A percentile compares a stretch with the other conserved stretches of the same genome.
phyloP scores from a whole-genome alignment of 1,139 yeast species.

The Nadsonia commutata region DNA sequence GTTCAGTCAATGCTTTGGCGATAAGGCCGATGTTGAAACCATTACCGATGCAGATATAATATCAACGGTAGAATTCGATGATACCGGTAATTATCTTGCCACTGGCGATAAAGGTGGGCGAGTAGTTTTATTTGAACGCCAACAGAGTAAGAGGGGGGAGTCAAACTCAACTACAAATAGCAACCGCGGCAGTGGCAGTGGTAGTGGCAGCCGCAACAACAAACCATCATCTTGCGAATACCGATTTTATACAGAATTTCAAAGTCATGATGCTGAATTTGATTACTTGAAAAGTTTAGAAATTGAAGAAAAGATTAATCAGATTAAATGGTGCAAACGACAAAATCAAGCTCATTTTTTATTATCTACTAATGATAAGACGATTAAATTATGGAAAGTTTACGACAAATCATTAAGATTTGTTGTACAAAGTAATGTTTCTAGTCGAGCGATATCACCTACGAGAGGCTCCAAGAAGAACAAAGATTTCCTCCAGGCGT shows the following conservation, averaged over 20 bases:
- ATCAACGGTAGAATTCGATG: conserved; percentile 93
- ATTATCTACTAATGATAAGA: conserved; percentile 88
- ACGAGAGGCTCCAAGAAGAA: too few relatives aligned
- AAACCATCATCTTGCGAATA: too few relatives aligned
- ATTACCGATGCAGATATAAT: conserved; percentile 97
- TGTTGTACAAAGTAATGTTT: conserved; percentile 79
- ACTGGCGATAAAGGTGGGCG: conserved; percentile 99
- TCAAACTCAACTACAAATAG: too few relatives aligned
- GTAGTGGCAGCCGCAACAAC: too few relatives aligned
- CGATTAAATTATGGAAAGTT: conserved; percentile 93
- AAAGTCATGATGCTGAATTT: conserved; percentile 96
- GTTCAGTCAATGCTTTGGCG: conserved; percentile 71
- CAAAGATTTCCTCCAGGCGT: conserved; percentile 25
- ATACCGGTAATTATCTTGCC: conserved; percentile 86
- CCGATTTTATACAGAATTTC: conserved; percentile 92
- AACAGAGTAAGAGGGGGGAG: conserved; percentile 60
- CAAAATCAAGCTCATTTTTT: conserved; percentile 79
- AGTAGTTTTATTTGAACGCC: conserved; percentile 88
- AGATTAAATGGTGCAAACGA: conserved; percentile 89
- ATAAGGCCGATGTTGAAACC: conserved; percentile 90
- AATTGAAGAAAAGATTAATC: conserved; percentile 95
- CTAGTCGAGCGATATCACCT: too few relatives aligned
- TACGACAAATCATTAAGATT: conserved; percentile 84
- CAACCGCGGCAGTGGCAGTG: too few relatives aligned
- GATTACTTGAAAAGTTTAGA: conserved; percentile 92